phyloP scores from a whole-genome alignment of 1,284 basidiomycete genomes.

The Marasmius tenuissimus region DNA sequence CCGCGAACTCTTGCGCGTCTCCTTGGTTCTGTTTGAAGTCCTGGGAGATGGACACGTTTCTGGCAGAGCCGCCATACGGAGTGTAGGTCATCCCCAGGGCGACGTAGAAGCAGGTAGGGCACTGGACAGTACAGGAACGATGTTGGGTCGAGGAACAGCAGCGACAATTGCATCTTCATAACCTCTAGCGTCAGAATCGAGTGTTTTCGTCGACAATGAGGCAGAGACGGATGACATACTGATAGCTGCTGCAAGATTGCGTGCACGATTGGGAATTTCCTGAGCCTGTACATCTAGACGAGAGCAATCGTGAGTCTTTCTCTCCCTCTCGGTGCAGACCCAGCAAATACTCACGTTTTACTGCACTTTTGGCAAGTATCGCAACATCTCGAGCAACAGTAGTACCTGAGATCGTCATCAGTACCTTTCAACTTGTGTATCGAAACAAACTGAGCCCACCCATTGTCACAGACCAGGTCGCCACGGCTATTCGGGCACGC shows the following conservation, averaged over 20 bases:
- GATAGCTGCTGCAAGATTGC: constrained; percentile 10
- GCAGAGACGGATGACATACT: neutral
- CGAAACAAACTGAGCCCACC: constrained; percentile 3
- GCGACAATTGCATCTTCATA: constrained; percentile 15
- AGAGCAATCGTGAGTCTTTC: neutral
- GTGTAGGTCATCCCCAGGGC: constrained; percentile 8
- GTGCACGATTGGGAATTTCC: neutral
- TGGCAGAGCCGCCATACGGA: neutral
- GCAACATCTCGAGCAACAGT: constrained; percentile 16
- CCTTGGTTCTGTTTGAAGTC: constrained; percentile 14
- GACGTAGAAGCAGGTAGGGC: constrained; percentile 16
- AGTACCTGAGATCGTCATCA: neutral
- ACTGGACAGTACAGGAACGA: constrained; percentile 9
- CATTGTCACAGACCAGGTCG: constrained; percentile 11
- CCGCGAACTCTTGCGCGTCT: constrained; percentile 8
- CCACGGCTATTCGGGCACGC: constrained; percentile 11
- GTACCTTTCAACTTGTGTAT: neutral
- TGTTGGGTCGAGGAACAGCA: constrained; percentile 11
- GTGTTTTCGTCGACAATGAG: neutral
- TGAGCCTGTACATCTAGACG: neutral
- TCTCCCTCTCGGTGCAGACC: no score
- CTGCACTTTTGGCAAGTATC: constrained; percentile 12
- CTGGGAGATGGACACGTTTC: constrained; percentile 11
- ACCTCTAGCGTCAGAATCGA: neutral
- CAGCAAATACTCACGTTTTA: neutral